phyloP scores from a whole-genome alignment of 2,329 filamentous ascomycete species.

The Diplodia mutila region DNA sequence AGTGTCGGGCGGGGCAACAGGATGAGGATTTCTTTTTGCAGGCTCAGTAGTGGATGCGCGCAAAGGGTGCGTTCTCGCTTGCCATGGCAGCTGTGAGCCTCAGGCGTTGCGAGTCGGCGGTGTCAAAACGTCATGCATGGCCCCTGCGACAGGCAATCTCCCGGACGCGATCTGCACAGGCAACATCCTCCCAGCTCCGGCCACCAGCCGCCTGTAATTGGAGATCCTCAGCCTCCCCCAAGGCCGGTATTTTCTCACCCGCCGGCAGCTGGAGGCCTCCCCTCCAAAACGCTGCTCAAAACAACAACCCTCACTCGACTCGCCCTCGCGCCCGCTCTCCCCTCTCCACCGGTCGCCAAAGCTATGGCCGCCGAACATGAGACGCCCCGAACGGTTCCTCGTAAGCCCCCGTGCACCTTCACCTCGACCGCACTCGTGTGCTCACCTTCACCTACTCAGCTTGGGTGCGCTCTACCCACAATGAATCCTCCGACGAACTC shows the following conservation, averaged over 20 bases:
- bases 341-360: background rate
- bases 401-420: conserved; percentile 17
- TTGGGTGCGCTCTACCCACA: conserved; percentile 45
- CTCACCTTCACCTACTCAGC: conserved; percentile 28
- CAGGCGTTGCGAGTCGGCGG: conserved; percentile 25
- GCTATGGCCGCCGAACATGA: conserved; percentile 20
- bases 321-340: conserved; percentile 11
- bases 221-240: conserved; percentile 23
- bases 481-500: conserved; percentile 31
- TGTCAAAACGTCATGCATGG: conserved; percentile 14
- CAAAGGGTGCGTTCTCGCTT: conserved; percentile 4
- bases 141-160: conserved; percentile 16
- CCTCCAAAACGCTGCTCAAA: background rate
- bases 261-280: conserved; percentile 17
- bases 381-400: conserved; percentile 19
- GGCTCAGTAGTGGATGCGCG: conserved; percentile 9
- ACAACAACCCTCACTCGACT: conserved; percentile 2
- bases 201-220: conserved; percentile 22
- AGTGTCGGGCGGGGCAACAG: conserved; percentile 29
- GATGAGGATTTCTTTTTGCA: conserved; percentile 8
- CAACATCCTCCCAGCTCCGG: conserved; percentile 21
- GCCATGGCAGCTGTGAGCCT: background rate
- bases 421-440: background rate
- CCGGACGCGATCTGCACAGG: conserved; percentile 22
- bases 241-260: conserved; percentile 17